A percentile compares a stretch with the other conserved stretches of the same genome.
These are phyloP conservation scores for Phytophthora hibernalis DNA, from an alignment of 352 stramenopile species.

Conservation along the genomic window DNA sequence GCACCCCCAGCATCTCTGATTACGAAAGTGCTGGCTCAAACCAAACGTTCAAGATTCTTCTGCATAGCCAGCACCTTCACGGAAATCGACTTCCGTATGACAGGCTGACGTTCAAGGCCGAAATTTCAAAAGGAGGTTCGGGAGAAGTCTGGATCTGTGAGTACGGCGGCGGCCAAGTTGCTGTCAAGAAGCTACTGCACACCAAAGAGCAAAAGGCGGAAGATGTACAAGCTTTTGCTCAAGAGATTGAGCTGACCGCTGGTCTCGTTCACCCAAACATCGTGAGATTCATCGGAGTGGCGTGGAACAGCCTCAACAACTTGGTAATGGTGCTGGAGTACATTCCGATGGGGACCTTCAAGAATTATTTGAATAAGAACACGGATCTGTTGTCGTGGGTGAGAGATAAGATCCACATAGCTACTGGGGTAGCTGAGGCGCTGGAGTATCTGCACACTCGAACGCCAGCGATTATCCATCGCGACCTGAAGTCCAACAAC, in stretches of 20 bases:
- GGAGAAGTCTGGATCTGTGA: conserved; percentile 57
- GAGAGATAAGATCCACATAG: conserved; percentile 47
- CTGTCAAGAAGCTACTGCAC: conserved; percentile 52
- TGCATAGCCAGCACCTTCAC: conserved; percentile 22
- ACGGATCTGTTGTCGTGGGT: conserved; percentile 33
- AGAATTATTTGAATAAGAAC: conserved; percentile 28
- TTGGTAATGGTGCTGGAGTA: conserved; percentile 47
- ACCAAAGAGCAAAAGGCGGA: conserved; percentile 34
- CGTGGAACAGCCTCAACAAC: conserved; percentile 53
- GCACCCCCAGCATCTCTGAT: conserved; percentile 7
- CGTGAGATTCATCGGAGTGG: conserved; percentile 56
- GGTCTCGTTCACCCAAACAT: conserved; percentile 60
- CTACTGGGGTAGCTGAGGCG: conserved; percentile 37
- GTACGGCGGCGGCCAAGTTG: conserved; percentile 48
- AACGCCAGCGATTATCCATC: conserved; percentile 41
- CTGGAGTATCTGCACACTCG: conserved; percentile 44
- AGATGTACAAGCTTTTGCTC: conserved; percentile 42
- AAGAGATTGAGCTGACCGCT: conserved; percentile 63
- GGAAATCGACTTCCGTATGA: conserved; percentile 38
- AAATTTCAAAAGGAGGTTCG: conserved; percentile 40
- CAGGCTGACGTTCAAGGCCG: conserved; percentile 16
- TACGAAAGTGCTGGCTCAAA: conserved; percentile 30
- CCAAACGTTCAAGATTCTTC: conserved; percentile 27
- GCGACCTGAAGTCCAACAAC: conserved; percentile 57
- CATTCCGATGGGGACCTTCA: conserved; percentile 25